Conservation (phyloP, 208 protist species). For the Leishmania tropica region DNA sequence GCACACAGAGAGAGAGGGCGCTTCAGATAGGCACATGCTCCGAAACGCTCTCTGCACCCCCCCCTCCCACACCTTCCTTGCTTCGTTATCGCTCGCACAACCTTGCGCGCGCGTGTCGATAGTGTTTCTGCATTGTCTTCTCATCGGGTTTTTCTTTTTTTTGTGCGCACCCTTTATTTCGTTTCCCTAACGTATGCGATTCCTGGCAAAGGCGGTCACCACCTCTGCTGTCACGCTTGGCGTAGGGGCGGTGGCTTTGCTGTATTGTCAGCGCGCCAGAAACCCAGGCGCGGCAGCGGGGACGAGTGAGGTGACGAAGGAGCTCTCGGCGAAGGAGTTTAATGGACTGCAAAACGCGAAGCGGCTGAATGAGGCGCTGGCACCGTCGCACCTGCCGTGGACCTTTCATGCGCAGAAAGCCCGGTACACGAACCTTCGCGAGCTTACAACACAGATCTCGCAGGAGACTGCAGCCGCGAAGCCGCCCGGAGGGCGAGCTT, state of each 20-base stretch:
- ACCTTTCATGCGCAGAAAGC: conserved; percentile 25
- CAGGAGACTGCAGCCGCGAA: not conserved
- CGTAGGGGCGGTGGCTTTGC: conserved; percentile 9
- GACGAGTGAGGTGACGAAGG: conserved; percentile 7
- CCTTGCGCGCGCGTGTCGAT: not conserved
- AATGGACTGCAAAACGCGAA: conserved; percentile 61
- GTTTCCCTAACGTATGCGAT: conserved; percentile 17
- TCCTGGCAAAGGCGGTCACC: conserved; percentile 24
- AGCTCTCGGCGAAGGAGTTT: conserved; percentile 61
- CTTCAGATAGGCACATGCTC: not conserved
- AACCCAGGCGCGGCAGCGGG: not conserved
- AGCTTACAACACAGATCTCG: conserved; percentile 1
- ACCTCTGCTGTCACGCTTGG: conserved; percentile 13
- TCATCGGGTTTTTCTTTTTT: not conserved
- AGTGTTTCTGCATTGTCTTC: not conserved
- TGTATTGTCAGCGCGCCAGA: conserved; percentile 18
- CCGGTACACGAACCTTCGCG: conserved; percentile 18
- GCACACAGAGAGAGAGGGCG: not conserved
- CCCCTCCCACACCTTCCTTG: too few relatives aligned
- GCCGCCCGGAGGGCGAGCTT: conserved; percentile 3
- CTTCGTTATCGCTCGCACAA: not conserved
- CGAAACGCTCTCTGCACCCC: not conserved
- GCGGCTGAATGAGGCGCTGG: conserved; percentile 50
- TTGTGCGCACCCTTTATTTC: not conserved
- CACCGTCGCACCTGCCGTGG: conserved; percentile 55